Evolutionary conservation across 331 rosid species (phyloP), one percentile per base, ranked within the genome.

Genomic region (Pyracantha coccinea): DNA sequence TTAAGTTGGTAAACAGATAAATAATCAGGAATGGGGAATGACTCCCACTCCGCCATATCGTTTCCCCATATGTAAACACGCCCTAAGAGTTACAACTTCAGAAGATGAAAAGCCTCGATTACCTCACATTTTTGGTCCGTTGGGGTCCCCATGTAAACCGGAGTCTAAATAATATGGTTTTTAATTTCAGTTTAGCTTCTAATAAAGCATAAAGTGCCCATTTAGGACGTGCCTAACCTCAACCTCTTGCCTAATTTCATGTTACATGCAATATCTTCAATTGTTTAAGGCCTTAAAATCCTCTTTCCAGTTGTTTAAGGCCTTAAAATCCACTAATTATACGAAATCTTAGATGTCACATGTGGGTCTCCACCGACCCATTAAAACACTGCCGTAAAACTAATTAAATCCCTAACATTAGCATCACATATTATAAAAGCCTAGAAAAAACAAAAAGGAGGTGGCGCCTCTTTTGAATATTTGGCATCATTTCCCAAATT

Each of bases 401-500:
- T 29, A 29, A 19, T 17, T 63, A 63, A 63, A 16, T 41, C 47
- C 8, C 44, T 8, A 82, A 78, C 62, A 73, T 33, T 12, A 23
- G 16, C 13, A 71, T 70, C 28, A 6, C 32, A 24, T 1, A 14
- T 27, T 61, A 15, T 7, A 17, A 24, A 38, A 27, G 23, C 12
- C 27, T 28, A 28, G n/a, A 52, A 45, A 7, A 68, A 27, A n/a
- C 35, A 23, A 52, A 75, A n/a, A 33, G 45, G 14, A 50, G 89
- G 89, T 86, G 88, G 82, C 84, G 86, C 84, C 76, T 87, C 79
- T 57, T 77, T 87, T 84, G 84, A 84, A 87, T 78, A 78, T 69
- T 86, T 80, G 74, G 90, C 93, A 80, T 85, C 92, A 88, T 84
- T 90, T 87, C 96, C 96, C 85, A 90, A 80, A 76, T 68, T 68